Evolutionary conservation across 768 basidiomycete genomes (phyloP), one percentile per base, ranked within the genome.

Genomic region (Panaeolus cyanescens): DNA sequence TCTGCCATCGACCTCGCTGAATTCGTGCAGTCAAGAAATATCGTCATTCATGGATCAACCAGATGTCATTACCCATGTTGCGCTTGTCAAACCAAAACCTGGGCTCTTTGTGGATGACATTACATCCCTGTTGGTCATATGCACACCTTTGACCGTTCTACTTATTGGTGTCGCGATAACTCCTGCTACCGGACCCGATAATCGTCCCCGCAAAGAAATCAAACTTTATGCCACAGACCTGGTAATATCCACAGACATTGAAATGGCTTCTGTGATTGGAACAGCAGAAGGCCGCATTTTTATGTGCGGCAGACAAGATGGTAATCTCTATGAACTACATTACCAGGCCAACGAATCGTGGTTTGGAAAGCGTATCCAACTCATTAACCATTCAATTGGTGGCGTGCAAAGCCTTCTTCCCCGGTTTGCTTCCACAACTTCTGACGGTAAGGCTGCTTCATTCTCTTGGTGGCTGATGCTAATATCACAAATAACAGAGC

Each of bases 81-180:
- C 90, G 10, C 83, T 98, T 63, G 92, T 98, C 58, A 88, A 83
- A 72, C 93, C 96, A 19, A 94, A 91, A 70, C 83, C 82, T 22
- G 85, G 87, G 54, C 89, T 98, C 32, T 98, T 99, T 71, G 89
- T 97, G 67, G 94, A 98, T 71, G 90, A 95, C 68, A 97, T 99
- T 72, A 86, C 89, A 17, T 86, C 86, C 61, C 77, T 99, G 42
- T 87, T 99, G 64, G 90, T 98, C 64, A 86, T 99, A 64, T 96
- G 92, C 68, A 97, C 96, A 0, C 90, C 91, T 1, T 78, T 92
- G 30, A 89, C 90, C 12, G 83, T 95, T 31, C 83, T 92, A 56
- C 85, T 99, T 59, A 84, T 99, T 65, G 96, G 95, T 32, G 80
- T 99, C 33, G 87, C 93, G 1, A 78, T 82, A 4, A 73, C 80